phyloP scores from a whole-genome alignment of 2,329 filamentous ascomycete genomes.

The Fusarium anthophilum region DNA sequence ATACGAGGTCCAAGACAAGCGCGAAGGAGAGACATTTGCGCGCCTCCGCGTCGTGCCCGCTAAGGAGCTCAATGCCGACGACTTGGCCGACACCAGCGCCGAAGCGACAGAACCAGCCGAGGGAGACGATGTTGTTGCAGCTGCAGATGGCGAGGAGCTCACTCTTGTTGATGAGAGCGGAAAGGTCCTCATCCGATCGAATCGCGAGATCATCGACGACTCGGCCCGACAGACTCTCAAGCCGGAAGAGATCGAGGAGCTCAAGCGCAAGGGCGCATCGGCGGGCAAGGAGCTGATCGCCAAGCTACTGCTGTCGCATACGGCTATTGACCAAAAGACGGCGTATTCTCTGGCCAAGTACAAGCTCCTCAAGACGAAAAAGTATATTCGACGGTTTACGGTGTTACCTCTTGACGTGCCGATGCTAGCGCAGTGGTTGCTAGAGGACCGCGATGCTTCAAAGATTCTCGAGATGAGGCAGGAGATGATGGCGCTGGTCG shows the following conservation, averaged over 20 bases:
- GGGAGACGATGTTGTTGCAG: slow-evolving; percentile 53
- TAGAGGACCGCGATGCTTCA: slow-evolving; percentile 80
- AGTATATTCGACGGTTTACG: slow-evolving; percentile 90
- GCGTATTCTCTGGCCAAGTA: slow-evolving; percentile 95
- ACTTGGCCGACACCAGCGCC: slow-evolving; percentile 61
- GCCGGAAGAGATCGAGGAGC: slow-evolving; percentile 78
- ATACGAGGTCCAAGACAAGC: slow-evolving; percentile 84
- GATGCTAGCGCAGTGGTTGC: slow-evolving; percentile 77
- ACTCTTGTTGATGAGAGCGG: slow-evolving; percentile 56
- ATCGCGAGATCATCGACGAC: slow-evolving; percentile 68
- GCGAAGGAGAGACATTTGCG: slow-evolving; percentile 70
- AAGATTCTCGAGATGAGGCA: slow-evolving; percentile 88
- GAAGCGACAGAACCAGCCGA: slow-evolving; percentile 54
- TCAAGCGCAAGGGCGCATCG: slow-evolving; percentile 76
- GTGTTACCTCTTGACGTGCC: slow-evolving; percentile 84
- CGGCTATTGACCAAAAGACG: slow-evolving; percentile 92
- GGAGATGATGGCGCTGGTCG: slow-evolving; percentile 82
- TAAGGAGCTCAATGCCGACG: slow-evolving; percentile 83
- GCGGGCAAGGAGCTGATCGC: slow-evolving; percentile 90
- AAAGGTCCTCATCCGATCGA: slow-evolving; percentile 62
- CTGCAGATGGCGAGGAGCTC: slow-evolving; percentile 53
- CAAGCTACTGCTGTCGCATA: slow-evolving; percentile 91
- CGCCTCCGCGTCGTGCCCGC: slow-evolving; percentile 81
- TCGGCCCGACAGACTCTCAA: slow-evolving; percentile 79
- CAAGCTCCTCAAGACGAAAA: slow-evolving; percentile 91